These are phyloP conservation scores for Malassezia cuniculi DNA, from an alignment of 1,284 basidiomycete genomes.

Conservation along the genomic window DNA sequence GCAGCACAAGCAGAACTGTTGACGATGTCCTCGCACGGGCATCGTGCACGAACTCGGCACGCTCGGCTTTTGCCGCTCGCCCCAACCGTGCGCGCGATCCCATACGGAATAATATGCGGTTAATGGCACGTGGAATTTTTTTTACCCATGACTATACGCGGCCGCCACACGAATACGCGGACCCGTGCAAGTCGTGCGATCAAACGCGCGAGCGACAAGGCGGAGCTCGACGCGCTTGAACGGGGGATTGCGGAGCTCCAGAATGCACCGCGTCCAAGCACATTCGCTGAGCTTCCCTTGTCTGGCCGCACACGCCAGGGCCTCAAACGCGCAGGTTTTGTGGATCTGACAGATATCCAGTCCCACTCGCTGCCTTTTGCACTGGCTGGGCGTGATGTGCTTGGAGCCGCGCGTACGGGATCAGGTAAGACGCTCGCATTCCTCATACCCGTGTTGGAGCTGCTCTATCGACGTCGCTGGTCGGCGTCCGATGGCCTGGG, in stretches of 20 bases:
- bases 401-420: conserved; percentile 66
- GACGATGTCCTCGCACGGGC: conserved; percentile 8
- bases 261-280: conserved; percentile 9
- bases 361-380: conserved; percentile 29
- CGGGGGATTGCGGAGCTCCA: background rate
- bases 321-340: conserved; percentile 35
- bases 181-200: conserved; percentile 14
- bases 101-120: no score
- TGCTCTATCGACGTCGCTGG: conserved; percentile 63
- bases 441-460: conserved; percentile 63
- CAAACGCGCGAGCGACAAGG: conserved; percentile 29
- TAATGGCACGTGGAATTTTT: no score
- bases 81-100: no score
- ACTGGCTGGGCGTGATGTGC: conserved; percentile 46
- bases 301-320: conserved; percentile 28
- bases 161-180: no score
- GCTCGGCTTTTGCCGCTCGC: no score
- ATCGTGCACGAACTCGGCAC: conserved; percentile 1
- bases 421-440: conserved; percentile 75
- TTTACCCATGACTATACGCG: no score
- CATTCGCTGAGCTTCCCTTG: conserved; percentile 33
- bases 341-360: conserved; percentile 42
- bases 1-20: conserved; percentile 20
- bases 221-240: conserved; percentile 24
- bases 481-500: conserved; percentile 72